phyloP scores from a whole-genome alignment of 169 alveolate genomes.

The Eimeria brunetti region DNA sequence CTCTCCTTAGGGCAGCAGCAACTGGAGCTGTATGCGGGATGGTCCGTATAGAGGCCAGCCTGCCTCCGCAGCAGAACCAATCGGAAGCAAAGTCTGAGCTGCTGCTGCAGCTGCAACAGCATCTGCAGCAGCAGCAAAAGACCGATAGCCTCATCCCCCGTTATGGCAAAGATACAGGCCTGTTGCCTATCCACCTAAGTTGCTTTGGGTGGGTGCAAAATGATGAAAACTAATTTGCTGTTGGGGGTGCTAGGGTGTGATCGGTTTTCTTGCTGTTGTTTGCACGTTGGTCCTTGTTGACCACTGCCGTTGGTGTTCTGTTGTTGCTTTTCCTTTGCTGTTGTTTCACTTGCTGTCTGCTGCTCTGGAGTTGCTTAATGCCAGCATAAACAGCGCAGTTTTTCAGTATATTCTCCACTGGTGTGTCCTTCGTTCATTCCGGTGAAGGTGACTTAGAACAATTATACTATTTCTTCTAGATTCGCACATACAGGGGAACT shows the following conservation, averaged over 20 bases:
- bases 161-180: slow-evolving; percentile 1
- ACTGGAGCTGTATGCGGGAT: slow-evolving; percentile 57
- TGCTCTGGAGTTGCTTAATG: too few species aligned
- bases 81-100: not conserved
- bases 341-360: too few species aligned
- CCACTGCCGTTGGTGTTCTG: too few species aligned
- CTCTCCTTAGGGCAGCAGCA: slow-evolving; percentile 37
- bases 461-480: too few species aligned
- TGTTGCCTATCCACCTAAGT: slow-evolving; percentile 32
- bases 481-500: not conserved
- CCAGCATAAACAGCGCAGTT: not conserved
- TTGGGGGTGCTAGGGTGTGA: not conserved
- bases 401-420: not conserved
- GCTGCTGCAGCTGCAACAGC: slow-evolving; percentile 13
- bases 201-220: slow-evolving; percentile 35
- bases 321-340: too few species aligned
- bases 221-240: not conserved
- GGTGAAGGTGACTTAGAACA: too few species aligned
- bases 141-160: slow-evolving; percentile 12
- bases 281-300: too few species aligned
- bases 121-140: not conserved
- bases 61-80: not conserved
- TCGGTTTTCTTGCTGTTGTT: not conserved
- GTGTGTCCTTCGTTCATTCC: not conserved
- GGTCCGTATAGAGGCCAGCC: slow-evolving; percentile 12